Base-by-base conservation (phyloP, 805 yeast species). In the Cyberlindnera meyerae region DNA sequence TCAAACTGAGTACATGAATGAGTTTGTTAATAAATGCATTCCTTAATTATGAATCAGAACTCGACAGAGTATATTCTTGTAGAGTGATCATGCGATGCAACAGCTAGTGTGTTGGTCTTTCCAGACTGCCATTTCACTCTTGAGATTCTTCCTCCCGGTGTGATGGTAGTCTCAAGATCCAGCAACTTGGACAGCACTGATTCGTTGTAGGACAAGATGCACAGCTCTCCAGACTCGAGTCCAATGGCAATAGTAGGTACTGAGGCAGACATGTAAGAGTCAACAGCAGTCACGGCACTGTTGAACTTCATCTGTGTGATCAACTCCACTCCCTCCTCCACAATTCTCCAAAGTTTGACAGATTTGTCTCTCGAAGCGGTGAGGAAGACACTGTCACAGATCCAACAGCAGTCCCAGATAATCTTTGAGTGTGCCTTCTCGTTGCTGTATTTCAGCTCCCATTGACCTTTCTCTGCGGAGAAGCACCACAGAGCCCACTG, bases 341-440 rank as follows among this genome's bases (percentile, higher is more conserved):
- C 49, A 8, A 75, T 58, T 32, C 62, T 61, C 96, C 96, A 89
- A 13, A 79, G 63, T 52, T 83, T 85, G 33, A 89, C 57, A 3
- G 77, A 71, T 52, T 80, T 83, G 58, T 93, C 98, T 58, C 98
- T 75, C 3, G 95, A 81, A 0, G 82, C 94, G 0, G 97, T 89
- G 12, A 84, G 70, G 52, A 90, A 89, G n/a, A 57, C 56, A n/a
- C 48, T 54, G 4, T 52, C 63, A n/a, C 51, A 42, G 5, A 88
- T 65, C 96, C 97, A 93, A 26, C 83, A 74, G 55, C 90, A 80
- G 62, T 93, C 97, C 98, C 98, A 94, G 29, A 93, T 76, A 50
- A 93, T 90, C 60, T 97, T 76, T 2, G 82, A 60, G 55, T 94
- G 99, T 0, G 96, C 96, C 56, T 82, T 86, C 24, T 75, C 75